These are phyloP conservation scores for Camillea tinctor DNA, from an alignment of 2,329 filamentous ascomycete species.

Conservation along the genomic window DNA sequence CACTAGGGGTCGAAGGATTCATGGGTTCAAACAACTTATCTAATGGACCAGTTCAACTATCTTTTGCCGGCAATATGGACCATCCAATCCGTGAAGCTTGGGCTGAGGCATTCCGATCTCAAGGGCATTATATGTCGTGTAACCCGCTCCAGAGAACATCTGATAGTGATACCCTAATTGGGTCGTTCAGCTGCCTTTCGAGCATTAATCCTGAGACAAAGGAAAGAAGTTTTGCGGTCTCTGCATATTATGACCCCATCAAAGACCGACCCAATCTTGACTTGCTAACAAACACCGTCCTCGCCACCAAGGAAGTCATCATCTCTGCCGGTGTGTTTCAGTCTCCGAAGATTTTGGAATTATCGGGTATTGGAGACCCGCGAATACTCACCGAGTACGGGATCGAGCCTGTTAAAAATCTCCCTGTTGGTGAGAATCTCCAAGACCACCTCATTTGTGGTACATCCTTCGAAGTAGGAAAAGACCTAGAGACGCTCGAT, in stretches of 20 bases:
- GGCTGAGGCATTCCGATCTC: conserved; percentile 4
- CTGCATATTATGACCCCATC: not conserved
- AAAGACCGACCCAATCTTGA: conserved; percentile 2
- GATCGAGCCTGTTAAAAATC: conserved; percentile 31
- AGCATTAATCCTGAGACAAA: not conserved
- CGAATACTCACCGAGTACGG: conserved; percentile 39
- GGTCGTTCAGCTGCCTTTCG: conserved; percentile 12
- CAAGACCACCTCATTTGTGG: conserved; percentile 21
- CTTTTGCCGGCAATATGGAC: conserved; percentile 3
- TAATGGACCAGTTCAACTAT: conserved; percentile 8
- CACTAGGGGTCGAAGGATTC: conserved; percentile 12
- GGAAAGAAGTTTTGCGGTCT: not conserved
- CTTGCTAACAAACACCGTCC: conserved; percentile 1
- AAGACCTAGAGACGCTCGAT: conserved; percentile 15
- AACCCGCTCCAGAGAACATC: conserved; percentile 9
- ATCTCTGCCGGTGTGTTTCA: conserved; percentile 56
- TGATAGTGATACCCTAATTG: conserved; percentile 6
- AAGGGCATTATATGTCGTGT: conserved; percentile 2
- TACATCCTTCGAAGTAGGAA: conserved; percentile 10
- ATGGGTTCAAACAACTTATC: not conserved
- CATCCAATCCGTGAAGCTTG: conserved; percentile 7
- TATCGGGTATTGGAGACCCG: conserved; percentile 57
- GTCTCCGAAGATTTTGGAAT: conserved; percentile 57
- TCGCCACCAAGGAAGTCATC: conserved; percentile 48
- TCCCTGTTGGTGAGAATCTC: conserved; percentile 22